phyloP scores from a whole-genome alignment of 768 basidiomycete genomes.

The Scleroderma citrinum region DNA sequence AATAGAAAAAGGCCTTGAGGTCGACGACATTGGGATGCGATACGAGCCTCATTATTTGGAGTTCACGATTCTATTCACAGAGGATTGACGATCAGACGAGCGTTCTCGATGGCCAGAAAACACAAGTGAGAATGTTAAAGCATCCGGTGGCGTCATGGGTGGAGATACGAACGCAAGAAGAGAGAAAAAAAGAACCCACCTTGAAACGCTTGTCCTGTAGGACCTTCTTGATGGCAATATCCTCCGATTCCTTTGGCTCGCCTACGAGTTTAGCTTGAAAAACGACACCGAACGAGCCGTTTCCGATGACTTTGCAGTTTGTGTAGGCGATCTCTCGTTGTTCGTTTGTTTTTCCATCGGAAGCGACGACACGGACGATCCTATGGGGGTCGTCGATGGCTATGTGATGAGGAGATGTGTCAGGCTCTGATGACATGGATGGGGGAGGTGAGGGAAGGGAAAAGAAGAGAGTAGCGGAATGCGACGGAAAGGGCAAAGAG shows the following conservation, averaged over 20 bases:
- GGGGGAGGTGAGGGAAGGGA: constrained; percentile 26
- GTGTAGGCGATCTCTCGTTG: constrained; percentile 88
- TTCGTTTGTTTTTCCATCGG: constrained; percentile 89
- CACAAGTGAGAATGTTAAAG: background rate
- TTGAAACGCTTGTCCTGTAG: constrained; percentile 99
- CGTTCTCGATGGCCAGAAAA: background rate
- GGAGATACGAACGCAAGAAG: constrained; percentile 11
- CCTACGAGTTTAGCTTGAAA: constrained; percentile 88
- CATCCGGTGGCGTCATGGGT: background rate
- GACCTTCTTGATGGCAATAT: constrained; percentile 99
- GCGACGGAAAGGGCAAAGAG: constrained; percentile 16
- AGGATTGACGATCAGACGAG: background rate
- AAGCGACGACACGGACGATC: constrained; percentile 91
- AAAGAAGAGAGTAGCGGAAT: constrained; percentile 16
- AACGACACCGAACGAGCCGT: constrained; percentile 98
- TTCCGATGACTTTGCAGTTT: constrained; percentile 97
- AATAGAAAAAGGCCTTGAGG: constrained; percentile 97
- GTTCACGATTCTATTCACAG: constrained; percentile 81
- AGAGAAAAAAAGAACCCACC: constrained; percentile 44
- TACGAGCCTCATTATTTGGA: constrained; percentile 98
- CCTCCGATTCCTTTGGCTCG: constrained; percentile 58
- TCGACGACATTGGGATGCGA: constrained; percentile 98
- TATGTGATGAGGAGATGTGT: constrained; percentile 29
- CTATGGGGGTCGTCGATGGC: constrained; percentile 95
- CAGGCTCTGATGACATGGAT: constrained; percentile 25